Percentiles rank a stretch among this genome's conserved stretches.
Conservation (phyloP, 495 filamentous ascomycete species). For the Bryoglossum gracile region DNA sequence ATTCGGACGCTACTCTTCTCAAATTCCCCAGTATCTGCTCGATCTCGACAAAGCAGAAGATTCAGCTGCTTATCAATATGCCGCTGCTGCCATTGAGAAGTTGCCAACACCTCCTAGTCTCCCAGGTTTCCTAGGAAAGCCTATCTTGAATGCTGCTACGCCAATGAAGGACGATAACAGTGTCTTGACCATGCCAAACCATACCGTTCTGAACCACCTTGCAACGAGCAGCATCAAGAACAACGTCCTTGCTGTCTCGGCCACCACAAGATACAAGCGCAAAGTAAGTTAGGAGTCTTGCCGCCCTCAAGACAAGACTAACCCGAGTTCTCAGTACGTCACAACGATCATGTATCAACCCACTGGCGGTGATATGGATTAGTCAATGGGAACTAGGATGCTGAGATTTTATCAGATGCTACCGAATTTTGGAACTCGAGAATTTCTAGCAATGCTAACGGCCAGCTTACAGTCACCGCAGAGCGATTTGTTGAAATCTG, state of each 20-base stretch:
- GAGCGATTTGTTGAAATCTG: no score
- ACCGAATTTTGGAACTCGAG: no score
- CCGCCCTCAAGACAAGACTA: constrained; percentile 22
- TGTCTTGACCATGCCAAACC: constrained; percentile 91
- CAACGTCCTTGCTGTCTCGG: constrained; percentile 90
- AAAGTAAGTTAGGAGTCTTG: constrained; percentile 61
- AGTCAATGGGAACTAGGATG: no score
- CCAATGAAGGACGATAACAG: constrained; percentile 97
- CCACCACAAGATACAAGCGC: constrained; percentile 90
- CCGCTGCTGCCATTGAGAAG: constrained; percentile 59
- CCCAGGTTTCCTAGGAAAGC: constrained; percentile 87
- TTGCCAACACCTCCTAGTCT: constrained; percentile 77
- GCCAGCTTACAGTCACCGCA: no score
- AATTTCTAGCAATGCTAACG: no score
- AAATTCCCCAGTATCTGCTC: constrained; percentile 75
- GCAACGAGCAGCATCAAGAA: constrained; percentile 99
- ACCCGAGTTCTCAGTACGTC: constrained; percentile 62
- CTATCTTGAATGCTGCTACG: constrained; percentile 83
- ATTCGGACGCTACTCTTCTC: constrained; percentile 45
- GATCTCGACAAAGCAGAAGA: constrained; percentile 84
- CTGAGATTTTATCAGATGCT: no score
- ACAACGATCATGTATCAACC: constrained; percentile 98
- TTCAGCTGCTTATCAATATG: constrained; percentile 57
- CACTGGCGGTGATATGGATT: no score
- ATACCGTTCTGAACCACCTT: constrained; percentile 92